phyloP scores from a whole-genome alignment of 2,329 filamentous ascomycete genomes.

The Epichloe sp. region DNA sequence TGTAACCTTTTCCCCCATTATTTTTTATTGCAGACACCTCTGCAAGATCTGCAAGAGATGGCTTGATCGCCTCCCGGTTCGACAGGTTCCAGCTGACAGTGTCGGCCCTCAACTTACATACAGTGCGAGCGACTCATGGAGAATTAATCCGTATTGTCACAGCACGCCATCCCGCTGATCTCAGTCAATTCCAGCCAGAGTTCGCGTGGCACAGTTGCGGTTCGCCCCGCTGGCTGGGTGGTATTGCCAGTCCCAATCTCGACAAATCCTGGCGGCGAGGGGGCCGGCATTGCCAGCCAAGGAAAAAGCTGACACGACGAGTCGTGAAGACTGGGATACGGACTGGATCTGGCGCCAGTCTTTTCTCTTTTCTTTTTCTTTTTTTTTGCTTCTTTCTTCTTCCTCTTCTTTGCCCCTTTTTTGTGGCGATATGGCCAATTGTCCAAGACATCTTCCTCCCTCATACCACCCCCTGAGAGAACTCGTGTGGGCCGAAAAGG shows the following conservation, averaged over 20 bases:
- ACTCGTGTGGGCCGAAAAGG: not conserved
- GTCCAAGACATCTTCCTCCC: not conserved
- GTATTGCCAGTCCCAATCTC: not conserved
- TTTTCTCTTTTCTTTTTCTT: not conserved
- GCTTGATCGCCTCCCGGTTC: not conserved
- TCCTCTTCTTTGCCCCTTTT: not conserved
- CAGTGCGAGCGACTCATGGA: not conserved
- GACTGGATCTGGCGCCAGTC: not conserved
- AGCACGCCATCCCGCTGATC: conserved; percentile 1
- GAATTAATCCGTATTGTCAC: not conserved
- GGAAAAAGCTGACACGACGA: not conserved
- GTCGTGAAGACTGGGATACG: not conserved
- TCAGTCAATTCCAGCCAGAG: not conserved
- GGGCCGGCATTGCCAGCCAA: not conserved
- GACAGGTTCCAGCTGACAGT: not conserved
- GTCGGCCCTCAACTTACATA: not conserved
- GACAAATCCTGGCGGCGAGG: not conserved
- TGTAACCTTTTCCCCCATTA: not conserved
- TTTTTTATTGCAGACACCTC: not conserved
- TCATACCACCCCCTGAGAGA: not conserved
- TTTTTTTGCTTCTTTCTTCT: not conserved
- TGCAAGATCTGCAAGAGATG: not conserved
- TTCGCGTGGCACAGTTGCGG: not conserved
- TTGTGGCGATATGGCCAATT: not conserved
- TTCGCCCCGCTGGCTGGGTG: conserved; percentile 1